Base-by-base conservation (phyloP, 2,329 filamentous ascomycete species). In the Ophiobolus disseminans region DNA sequence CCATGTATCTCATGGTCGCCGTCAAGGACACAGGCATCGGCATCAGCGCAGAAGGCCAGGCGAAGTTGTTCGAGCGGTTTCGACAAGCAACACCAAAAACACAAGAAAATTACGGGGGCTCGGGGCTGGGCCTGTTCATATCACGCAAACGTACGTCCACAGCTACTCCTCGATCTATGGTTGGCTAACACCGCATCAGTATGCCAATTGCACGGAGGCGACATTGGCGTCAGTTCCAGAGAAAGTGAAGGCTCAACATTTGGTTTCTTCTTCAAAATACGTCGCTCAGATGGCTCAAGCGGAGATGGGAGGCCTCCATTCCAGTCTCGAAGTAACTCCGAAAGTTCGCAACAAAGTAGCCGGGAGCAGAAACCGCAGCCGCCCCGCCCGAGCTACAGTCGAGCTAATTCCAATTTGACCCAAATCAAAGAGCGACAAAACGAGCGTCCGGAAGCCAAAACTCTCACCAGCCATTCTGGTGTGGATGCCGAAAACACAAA, bases 11-110 rank as follows among this genome's bases (percentile, higher is more conserved):
- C n/a, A 73, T 76, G 70, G 69, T 78, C 1, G 75, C 75, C 2
- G 73, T 78, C 14, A 73, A 71, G 40, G 76, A 78, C 38, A 75
- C 73, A 17, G 72, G 58, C 5, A 77, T 76, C 22, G 76, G 76
- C 2, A 78, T 78, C 44, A 71, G 62, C 40, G 46, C 53, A 13
- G 69, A 76, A 11, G 69, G 70, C 3, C 74, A 78, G 50, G 63
- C 63, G 30, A 74, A 72, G 38, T 59, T 78, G 0, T 78, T 78
- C 36, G 73, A 76, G 39, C 65, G 75, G 2, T 78, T 77, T 41
- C 62, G 69, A 41, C 70, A 69, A 60, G 72, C 72, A 13, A 72
- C 70, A 3, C 72, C 72, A 1, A 73, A 73, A 36, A 74, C 72
- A 6, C 72, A 74, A 20, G 70, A 73, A 25, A 72, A 67, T 4